A percentile compares a stretch with the other conserved stretches of the same genome.
Evolutionary conservation across 768 basidiomycete species (phyloP).

Genomic region (Mycena galericulata): DNA sequence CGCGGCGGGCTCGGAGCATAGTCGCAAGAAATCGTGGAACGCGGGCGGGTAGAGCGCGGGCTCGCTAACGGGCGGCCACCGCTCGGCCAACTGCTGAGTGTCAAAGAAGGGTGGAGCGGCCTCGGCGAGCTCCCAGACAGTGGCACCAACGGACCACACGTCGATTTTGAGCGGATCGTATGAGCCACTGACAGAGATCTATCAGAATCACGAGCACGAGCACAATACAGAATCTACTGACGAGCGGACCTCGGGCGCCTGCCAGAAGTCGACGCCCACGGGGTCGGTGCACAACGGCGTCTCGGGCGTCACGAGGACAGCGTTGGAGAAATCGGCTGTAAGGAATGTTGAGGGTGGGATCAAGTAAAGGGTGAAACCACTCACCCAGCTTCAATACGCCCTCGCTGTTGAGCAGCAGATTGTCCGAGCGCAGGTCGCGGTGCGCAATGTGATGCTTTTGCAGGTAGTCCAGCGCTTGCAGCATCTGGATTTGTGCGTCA

Average conservation of each 20-base stretch:
- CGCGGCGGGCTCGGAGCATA: constrained; percentile 72
- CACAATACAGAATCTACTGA: too few species aligned
- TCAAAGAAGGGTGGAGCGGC: constrained; percentile 79
- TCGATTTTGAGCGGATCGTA: constrained; percentile 84
- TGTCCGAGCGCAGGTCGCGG: constrained; percentile 88
- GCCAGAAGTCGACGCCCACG: constrained; percentile 86
- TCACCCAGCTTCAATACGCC: constrained; percentile 83
- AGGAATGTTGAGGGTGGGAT: background rate
- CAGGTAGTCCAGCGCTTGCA: constrained; percentile 75
- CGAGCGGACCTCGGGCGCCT: constrained; percentile 85
- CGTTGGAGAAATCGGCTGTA: constrained; percentile 85
- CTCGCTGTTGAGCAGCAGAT: constrained; percentile 74
- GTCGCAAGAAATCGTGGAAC: constrained; percentile 78
- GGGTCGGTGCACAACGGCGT: constrained; percentile 64
- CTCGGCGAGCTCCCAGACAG: constrained; percentile 86
- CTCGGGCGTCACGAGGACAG: constrained; percentile 68
- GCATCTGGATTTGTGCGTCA: constrained; percentile 54
- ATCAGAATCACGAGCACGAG: too few species aligned
- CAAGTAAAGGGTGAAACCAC: constrained; percentile 39
- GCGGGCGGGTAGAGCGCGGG: constrained; percentile 72
- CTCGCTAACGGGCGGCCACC: constrained; percentile 73
- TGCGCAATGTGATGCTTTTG: constrained; percentile 78
- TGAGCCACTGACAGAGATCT: constrained; percentile 58
- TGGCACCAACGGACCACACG: constrained; percentile 86
- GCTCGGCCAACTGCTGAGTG: constrained; percentile 65